Base-by-base conservation (phyloP, 75 land plant genomes). In the Selaginella tamariscina region DNA sequence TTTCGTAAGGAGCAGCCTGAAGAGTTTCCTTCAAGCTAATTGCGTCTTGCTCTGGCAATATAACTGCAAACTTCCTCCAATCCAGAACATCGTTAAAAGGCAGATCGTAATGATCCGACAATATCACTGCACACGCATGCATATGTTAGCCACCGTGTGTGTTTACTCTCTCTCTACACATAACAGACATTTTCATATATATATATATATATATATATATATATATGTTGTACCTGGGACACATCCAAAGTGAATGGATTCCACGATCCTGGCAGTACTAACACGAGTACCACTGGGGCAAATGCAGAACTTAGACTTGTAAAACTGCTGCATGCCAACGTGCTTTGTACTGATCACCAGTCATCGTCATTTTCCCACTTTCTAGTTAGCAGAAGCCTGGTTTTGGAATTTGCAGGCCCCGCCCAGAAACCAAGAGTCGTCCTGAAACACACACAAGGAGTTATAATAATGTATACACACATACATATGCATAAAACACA, bases 81-180 rank as follows among this genome's bases (percentile, higher is more conserved):
- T 59, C 62, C n/a, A 59, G 62, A 5, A 59, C 26, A 23, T 26
- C 26, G 62, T 23, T 21, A 23, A 59, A 59, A 23, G 62, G 62
- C 5, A 59, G 62, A 21, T 59, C 62, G 21, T 59, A 59, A n/a
- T 59, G 62, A 27, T 59, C 62, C 24, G 62, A 21, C 9, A 59
- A 5, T 2, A 59, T 59, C 24, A 59, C 62, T 39, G 49, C 49
- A 39, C 5, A 39, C 5, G 49, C 49, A 39, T 15, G 49, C 5
- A 5, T 15, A 39, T 39, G n/a, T n/a, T n/a, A n/a, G n/a, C n/a
- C n/a, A n/a, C n/a, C n/a, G n/a, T n/a, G n/a, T n/a, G n/a, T n/a
- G n/a, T n/a, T n/a, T n/a, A n/a, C n/a, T n/a, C n/a, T n/a, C n/a
- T n/a, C n/a, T n/a, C n/a, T n/a, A n/a, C n/a, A n/a, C n/a, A n/a